Evolutionary conservation across 1,284 basidiomycete species (phyloP).

Genomic region (Ustilago nuda): DNA sequence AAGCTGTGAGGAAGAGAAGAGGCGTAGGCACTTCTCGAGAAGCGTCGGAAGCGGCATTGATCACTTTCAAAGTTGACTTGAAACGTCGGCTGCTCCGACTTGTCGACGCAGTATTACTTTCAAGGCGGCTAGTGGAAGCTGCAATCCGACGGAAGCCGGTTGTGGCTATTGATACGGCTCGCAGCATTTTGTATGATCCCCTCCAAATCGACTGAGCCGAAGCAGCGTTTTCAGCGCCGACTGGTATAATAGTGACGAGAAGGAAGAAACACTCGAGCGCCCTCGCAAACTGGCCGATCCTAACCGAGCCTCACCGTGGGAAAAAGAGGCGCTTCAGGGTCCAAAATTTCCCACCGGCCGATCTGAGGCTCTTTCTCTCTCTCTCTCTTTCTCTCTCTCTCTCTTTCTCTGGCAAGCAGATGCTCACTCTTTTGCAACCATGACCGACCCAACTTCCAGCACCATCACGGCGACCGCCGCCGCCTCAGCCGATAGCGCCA

Average conservation of each 20-base stretch:
- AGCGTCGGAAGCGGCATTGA: conserved; percentile 24
- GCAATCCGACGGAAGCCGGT: conserved; percentile 12
- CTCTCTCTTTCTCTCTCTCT: not conserved
- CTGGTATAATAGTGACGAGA: not conserved
- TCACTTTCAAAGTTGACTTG: conserved; percentile 32
- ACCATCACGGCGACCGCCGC: not conserved
- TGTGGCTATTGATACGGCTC: conserved; percentile 15
- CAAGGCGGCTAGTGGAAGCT: not conserved
- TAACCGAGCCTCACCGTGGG: not conserved
- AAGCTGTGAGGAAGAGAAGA: conserved; percentile 59
- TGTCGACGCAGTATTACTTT: not conserved
- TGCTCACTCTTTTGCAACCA: not conserved
- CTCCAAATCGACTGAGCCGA: not conserved
- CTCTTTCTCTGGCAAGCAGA: not conserved
- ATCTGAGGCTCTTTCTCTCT: not conserved
- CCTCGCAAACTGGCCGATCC: conserved; percentile 9
- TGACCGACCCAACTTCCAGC: not conserved
- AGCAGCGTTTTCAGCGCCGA: not conserved
- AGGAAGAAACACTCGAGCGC: not conserved
- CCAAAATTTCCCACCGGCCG: not conserved
- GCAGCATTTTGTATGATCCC: conserved; percentile 20
- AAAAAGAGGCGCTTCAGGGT: not conserved
- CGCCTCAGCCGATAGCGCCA: not conserved
- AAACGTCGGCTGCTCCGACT: conserved; percentile 23
- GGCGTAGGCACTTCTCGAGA: conserved; percentile 62